A percentile compares a stretch with the other conserved stretches of the same genome.
Conservation (phyloP, 2,329 filamentous ascomycete species). For the Elsinoe perseae region DNA sequence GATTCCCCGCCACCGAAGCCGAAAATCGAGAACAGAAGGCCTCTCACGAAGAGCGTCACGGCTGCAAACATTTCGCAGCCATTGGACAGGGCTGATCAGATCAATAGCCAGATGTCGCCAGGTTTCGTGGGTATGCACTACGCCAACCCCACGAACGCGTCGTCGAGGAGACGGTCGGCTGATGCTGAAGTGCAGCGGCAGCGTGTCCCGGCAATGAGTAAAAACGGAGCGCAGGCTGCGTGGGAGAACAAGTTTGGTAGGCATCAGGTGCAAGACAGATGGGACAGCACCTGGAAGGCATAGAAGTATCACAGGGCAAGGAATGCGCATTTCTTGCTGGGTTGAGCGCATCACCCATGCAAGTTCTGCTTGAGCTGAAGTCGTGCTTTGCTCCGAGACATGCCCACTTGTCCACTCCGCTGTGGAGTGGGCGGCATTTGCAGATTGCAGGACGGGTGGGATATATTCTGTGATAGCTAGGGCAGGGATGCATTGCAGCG, state of each 20-base stretch:
- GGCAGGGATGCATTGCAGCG: not conserved
- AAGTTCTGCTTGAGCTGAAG: not conserved
- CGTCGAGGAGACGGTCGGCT: conserved; percentile 8
- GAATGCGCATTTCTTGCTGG: not conserved
- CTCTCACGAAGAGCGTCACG: conserved; percentile 5
- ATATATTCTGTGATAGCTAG: not conserved
- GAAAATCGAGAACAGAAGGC: not conserved
- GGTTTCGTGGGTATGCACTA: conserved; percentile 12
- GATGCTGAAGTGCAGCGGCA: not conserved
- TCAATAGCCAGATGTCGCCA: not conserved
- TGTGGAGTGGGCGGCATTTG: not conserved
- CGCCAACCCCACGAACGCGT: conserved; percentile 3
- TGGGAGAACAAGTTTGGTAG: conserved; percentile 10
- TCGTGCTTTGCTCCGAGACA: not conserved
- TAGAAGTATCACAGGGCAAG: not conserved
- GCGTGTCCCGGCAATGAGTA: conserved; percentile 6
- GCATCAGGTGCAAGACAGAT: not conserved
- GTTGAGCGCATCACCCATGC: not conserved
- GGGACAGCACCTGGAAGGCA: conserved; percentile 4
- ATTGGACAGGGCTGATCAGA: not conserved
- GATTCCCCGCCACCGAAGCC: conserved; percentile 15
- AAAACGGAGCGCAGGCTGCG: conserved; percentile 13
- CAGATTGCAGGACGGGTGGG: not conserved
- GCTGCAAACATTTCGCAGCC: not conserved
- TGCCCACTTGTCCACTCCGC: not conserved